phyloP scores from a whole-genome alignment of 139 green algal species.

The Tetraselmis chui region DNA sequence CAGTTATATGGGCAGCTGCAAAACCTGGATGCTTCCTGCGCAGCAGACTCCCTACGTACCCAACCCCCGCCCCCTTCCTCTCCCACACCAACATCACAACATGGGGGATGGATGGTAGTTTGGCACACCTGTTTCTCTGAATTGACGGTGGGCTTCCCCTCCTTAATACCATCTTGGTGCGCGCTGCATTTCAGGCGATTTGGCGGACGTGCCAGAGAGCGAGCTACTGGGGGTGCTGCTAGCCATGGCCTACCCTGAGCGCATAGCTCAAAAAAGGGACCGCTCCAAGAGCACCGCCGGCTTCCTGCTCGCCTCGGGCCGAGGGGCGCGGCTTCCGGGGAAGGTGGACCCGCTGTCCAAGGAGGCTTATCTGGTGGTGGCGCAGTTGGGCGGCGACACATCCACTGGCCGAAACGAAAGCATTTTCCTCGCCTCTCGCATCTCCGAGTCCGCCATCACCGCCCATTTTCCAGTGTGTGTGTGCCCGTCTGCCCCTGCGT shows the following conservation, averaged over 20 bases:
- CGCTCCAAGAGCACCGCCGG: constrained; percentile 1
- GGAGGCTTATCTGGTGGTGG: constrained; percentile 28
- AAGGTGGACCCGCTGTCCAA: not conserved
- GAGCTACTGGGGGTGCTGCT: constrained; percentile 37
- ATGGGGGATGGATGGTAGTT: not conserved
- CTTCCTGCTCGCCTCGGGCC: not conserved
- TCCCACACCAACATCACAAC: no score
- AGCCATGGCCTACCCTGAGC: constrained; percentile 51
- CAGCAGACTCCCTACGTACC: not conserved
- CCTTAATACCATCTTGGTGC: not conserved
- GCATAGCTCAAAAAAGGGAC: constrained; percentile 30
- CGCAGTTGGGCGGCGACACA: constrained; percentile 25
- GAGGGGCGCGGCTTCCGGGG: not conserved
- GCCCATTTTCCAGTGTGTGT: constrained; percentile 6
- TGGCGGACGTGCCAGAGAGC: not conserved
- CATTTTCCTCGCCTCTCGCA: constrained; percentile 31
- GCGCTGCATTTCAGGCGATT: not conserved
- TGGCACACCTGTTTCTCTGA: not conserved
- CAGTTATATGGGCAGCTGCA: not conserved
- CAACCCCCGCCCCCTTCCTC: not conserved
- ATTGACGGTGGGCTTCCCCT: no score
- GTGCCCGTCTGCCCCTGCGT: not conserved
- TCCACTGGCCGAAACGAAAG: constrained; percentile 32
- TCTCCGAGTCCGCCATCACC: constrained; percentile 20
- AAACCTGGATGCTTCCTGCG: not conserved